Base-by-base conservation (phyloP, 768 basidiomycete species). In the Boletales sp. region DNA sequence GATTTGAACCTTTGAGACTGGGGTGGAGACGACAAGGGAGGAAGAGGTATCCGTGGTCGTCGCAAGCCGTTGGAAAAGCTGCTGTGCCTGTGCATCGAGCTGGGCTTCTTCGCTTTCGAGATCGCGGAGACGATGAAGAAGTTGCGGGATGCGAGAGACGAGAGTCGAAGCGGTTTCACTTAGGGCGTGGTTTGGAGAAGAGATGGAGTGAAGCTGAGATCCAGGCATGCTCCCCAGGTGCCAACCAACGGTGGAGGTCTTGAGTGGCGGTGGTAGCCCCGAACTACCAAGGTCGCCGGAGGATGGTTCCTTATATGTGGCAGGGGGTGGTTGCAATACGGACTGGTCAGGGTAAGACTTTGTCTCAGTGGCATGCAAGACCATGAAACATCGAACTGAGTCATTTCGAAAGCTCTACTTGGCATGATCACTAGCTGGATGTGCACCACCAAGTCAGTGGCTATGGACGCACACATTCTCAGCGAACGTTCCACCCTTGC, bases 71-170 rank as follows among this genome's bases (percentile, higher is more conserved):
- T n/a, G 44, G 18, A 48, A 10, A 9, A 64, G 52, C n/a, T 43
- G 52, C 25, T 43, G 50, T 33, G 52, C 58, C 18, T 43, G 58
- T 14, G 49, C 41, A 4, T 63, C 49, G 28, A 64, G 64, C 32
- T 28, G 39, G 12, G 45, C 47, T 35, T 64, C 63, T 44, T 64
- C 63, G 5, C 33, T 40, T 37, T 64, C 51, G 39, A 65, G 60
- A 19, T 60, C 36, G 43, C 37, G 61, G 19, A 60, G 58, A 36
- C 48, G 58, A 12, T 36, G 48, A 50, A 65, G 38, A 40, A 64
- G 55, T 30, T 49, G 43, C 19, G 61, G 49, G 25, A 64, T 51
- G 15, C 44, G 56, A 48, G 13, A 41, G 38, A 56, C 36, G 19
- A 64, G 37, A 9, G 13, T 18, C 21, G 58, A 57, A 19, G 49